Conservation (phyloP, 192 early-diverging fungal species). For the Entomortierella beljakovae region DNA sequence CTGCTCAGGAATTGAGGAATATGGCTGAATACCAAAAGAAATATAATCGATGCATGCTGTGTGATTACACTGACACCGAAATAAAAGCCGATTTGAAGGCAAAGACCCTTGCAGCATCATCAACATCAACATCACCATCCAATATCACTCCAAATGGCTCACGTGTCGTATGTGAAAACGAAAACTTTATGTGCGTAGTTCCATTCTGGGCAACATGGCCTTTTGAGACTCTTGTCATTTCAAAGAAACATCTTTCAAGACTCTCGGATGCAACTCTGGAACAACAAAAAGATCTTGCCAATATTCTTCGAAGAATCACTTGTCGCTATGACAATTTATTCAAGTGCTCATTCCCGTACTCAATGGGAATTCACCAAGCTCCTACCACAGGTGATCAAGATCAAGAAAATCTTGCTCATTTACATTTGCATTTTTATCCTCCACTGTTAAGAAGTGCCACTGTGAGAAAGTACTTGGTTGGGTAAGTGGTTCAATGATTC, state of each 20-base stretch:
- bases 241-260: slow-evolving; percentile 70
- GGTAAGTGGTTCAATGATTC: slow-evolving; percentile 61
- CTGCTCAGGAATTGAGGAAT: slow-evolving; percentile 74
- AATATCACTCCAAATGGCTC: slow-evolving; percentile 57
- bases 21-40: slow-evolving; percentile 70
- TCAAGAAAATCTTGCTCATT: slow-evolving; percentile 68
- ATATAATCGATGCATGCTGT: slow-evolving; percentile 77
- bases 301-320: slow-evolving; percentile 79
- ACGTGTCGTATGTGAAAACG: slow-evolving; percentile 85
- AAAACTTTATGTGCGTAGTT: slow-evolving; percentile 83
- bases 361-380: slow-evolving; percentile 95
- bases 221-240: slow-evolving; percentile 90
- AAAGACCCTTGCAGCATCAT: slow-evolving; percentile 1
- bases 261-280: slow-evolving; percentile 61
- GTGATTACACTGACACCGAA: slow-evolving; percentile 82
- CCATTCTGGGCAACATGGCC: slow-evolving; percentile 99
- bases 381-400: slow-evolving; percentile 70
- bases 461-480: slow-evolving; percentile 96
- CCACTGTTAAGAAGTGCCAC: slow-evolving; percentile 90
- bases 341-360: slow-evolving; percentile 92
- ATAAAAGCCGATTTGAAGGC: slow-evolving; percentile 12
- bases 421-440: slow-evolving; percentile 98
- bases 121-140: background rate
- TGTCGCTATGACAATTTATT: slow-evolving; percentile 96
- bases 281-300: slow-evolving; percentile 78